These are phyloP conservation scores for Fusarium penzigii DNA, from an alignment of 2,329 filamentous ascomycete species.

Conservation along the genomic window DNA sequence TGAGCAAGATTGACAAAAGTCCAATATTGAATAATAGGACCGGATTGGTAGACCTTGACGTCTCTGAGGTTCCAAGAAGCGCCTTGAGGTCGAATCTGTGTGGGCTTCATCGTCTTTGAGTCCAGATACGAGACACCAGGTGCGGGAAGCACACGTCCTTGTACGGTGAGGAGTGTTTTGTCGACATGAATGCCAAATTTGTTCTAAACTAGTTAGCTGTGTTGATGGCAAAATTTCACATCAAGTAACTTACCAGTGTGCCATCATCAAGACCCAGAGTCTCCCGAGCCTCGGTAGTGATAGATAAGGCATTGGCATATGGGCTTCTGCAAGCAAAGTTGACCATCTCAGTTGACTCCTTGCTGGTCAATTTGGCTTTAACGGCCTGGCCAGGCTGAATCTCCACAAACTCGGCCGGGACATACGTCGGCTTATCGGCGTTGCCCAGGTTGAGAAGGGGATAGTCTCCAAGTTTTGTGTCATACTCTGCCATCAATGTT, in stretches of 20 bases:
- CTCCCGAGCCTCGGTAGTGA: conserved; percentile 57
- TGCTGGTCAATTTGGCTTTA: conserved; percentile 56
- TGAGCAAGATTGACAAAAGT: conserved; percentile 46
- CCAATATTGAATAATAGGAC: conserved; percentile 49
- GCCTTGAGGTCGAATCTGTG: conserved; percentile 37
- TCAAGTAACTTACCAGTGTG: conserved; percentile 32
- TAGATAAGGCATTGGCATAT: conserved; percentile 65
- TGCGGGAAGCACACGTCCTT: conserved; percentile 64
- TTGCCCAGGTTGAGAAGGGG: conserved; percentile 70
- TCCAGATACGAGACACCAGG: conserved; percentile 62
- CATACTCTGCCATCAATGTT: conserved; percentile 35
- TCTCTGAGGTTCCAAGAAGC: conserved; percentile 71
- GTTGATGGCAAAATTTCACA: not conserved
- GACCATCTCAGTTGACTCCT: conserved; percentile 71
- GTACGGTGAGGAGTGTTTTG: conserved; percentile 67
- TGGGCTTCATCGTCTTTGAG: conserved; percentile 17
- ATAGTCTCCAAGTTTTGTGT: conserved; percentile 36
- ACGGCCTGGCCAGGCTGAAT: conserved; percentile 66
- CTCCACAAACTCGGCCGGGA: conserved; percentile 66
- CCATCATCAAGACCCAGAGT: conserved; percentile 59
- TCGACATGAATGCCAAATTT: conserved; percentile 66
- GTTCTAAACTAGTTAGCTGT: conserved; percentile 16
- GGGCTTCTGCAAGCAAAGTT: conserved; percentile 69
- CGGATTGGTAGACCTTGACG: conserved; percentile 56
- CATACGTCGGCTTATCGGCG: conserved; percentile 56